phyloP scores from a whole-genome alignment of 345 rosid species.

The Bruguiera parviflora region DNA sequence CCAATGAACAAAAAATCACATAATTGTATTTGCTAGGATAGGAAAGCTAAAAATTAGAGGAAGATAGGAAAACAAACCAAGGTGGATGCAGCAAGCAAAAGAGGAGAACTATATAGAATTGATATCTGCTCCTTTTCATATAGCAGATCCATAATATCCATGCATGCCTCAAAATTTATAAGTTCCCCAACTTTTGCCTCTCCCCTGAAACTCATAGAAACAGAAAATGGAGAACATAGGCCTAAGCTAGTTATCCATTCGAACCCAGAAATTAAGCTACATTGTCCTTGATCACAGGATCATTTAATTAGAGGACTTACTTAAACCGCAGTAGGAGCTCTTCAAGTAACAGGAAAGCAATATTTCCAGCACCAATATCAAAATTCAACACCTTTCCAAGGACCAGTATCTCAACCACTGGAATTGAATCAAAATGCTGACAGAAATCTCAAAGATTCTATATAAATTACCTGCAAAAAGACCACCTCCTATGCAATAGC shows the following conservation, averaged over 20 bases:
- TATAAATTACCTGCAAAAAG: constrained; percentile 55
- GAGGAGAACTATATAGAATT: constrained; percentile 44
- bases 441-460: constrained; percentile 4
- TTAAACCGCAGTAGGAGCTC: constrained; percentile 55
- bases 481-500: constrained; percentile 49
- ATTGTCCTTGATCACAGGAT: not conserved
- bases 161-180: constrained; percentile 63
- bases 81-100: constrained; percentile 65
- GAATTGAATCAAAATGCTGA: not conserved
- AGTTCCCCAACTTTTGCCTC: constrained; percentile 68
- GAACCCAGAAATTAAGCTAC: not conserved
- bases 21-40: not conserved
- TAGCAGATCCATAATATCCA: constrained; percentile 88
- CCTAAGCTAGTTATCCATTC: not conserved
- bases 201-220: constrained; percentile 35
- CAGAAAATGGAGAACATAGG: not conserved
- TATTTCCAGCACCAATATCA: constrained; percentile 58
- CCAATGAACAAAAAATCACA: constrained; percentile 7
- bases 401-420: constrained; percentile 12
- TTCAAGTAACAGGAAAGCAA: constrained; percentile 49
- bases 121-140: constrained; percentile 66
- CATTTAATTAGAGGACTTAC: constrained; percentile 30
- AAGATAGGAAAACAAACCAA: constrained; percentile 42
- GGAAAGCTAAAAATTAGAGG: not conserved
- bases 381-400: constrained; percentile 47